Evolutionary conservation across 129 eudicot genomes (phyloP).

Genomic region (Helianthus tuberosus): DNA sequence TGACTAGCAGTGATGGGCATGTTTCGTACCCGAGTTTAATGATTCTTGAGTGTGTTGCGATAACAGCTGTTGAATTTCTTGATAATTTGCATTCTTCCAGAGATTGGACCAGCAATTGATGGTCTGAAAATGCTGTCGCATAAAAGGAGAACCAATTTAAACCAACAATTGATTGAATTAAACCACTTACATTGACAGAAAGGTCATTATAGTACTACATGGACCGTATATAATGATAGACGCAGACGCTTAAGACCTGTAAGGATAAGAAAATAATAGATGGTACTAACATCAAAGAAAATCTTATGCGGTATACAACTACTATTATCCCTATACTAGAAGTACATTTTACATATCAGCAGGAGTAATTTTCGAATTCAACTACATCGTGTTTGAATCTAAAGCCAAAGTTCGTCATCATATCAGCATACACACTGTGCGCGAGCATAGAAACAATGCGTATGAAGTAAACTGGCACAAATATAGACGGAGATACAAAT

Average conservation of each 20-base stretch:
- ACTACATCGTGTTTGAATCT: neutral
- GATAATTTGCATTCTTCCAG: slow-evolving; percentile 55
- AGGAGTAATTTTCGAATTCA: neutral
- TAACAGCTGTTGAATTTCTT: slow-evolving; percentile 38
- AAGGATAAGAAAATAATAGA: too few species aligned
- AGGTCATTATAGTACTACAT: neutral
- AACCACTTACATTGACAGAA: neutral
- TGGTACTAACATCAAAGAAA: too few species aligned
- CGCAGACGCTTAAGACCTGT: neutral
- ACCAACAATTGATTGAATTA: neutral
- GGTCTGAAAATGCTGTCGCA: slow-evolving; percentile 38
- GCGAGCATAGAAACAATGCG: neutral
- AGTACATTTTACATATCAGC: neutral
- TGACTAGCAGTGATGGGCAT: slow-evolving; percentile 48
- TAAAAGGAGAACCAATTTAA: neutral
- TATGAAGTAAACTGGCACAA: too few species aligned
- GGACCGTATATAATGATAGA: neutral
- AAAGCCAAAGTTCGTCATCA: neutral
- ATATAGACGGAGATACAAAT: too few species aligned
- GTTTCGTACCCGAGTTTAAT: slow-evolving; percentile 58
- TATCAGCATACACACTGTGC: neutral
- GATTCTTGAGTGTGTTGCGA: slow-evolving; percentile 46
- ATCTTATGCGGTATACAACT: too few species aligned
- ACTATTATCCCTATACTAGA: too few species aligned
- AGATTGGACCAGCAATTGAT: slow-evolving; percentile 41